Base-by-base conservation (phyloP, 805 yeast species). In the Sungouiella blattae region DNA sequence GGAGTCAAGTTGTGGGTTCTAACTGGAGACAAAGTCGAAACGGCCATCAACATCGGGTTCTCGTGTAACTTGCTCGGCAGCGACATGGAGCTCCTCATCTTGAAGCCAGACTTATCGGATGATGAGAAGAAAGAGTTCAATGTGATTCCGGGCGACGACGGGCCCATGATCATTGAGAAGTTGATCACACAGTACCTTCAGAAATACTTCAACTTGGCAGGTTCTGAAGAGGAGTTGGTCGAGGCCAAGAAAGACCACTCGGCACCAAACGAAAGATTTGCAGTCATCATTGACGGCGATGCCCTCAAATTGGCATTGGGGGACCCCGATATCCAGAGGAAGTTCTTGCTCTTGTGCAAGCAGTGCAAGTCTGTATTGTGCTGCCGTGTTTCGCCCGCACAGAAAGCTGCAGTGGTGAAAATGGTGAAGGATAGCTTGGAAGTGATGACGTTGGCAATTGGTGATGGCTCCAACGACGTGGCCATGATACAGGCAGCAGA, bases 401-500 rank as follows among this genome's bases (percentile, higher is more conserved):
- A 85, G 54, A 85, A 85, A 53, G 93, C 93, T 11, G 77, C 80
- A n/a, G 91, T 85, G 37, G 91, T 84, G 18, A 79, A 75, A 46
- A 59, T 85, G 44, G 93, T 85, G n/a, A 84, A 82, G 53, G 77
- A 79, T 18, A 72, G 78, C 12, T 64, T 85, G 30, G 79, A 78
- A 44, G 95, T 85, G 18, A 85, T 85, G 89, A 85, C 94, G 1
- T 62, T 85, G 39, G 91, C 93, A 6, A 83, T 85, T 55, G 95
- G 95, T 47, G 95, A 85, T 61, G 95, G 95, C 36, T 80, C 93
- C 14, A 85, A 85, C 55, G 95, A 85, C 63, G 95, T 85, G 43
- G 89, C 94, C 9, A 85, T 85, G 95, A 85, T 85, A 47, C 95
- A 85, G 58, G 80, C 88, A 18, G 93, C 94, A 1, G 81, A 85